Conservation (phyloP, 176 grass and related monocot genomes). For the Bolboschoenus planiculmis region DNA sequence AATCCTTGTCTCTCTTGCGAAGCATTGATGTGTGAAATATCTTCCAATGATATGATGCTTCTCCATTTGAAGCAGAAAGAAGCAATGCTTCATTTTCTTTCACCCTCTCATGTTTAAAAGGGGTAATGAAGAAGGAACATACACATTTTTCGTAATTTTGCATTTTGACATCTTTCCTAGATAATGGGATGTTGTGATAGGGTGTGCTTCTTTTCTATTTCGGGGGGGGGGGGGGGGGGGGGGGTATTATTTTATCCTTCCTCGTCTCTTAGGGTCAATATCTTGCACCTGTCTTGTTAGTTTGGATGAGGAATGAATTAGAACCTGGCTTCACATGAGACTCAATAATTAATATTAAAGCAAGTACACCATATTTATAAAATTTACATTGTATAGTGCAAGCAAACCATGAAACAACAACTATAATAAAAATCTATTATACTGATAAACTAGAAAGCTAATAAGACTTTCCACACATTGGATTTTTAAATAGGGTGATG, state of each 20-base stretch:
- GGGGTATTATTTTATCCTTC: too few species aligned
- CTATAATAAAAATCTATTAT: background rate
- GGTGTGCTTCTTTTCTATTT: background rate
- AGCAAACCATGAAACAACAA: background rate
- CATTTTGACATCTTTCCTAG: background rate
- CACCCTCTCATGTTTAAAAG: background rate
- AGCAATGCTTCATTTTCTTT: too few species aligned
- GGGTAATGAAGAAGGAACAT: background rate
- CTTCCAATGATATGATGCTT: too few species aligned
- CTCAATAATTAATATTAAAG: background rate
- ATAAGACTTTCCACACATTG: background rate
- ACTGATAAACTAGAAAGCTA: background rate
- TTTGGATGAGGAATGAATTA: too few species aligned
- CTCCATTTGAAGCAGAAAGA: too few species aligned
- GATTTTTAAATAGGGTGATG: conserved; percentile 62
- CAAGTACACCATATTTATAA: background rate
- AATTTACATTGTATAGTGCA: background rate
- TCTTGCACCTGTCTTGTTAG: too few species aligned
- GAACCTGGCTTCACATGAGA: too few species aligned
- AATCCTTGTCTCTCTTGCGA: too few species aligned
- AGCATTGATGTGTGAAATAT: too few species aligned
- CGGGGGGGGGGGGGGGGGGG: too few species aligned
- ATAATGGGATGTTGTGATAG: background rate
- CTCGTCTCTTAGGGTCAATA: too few species aligned
- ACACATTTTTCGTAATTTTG: background rate